Evolutionary conservation across 345 rosid species (phyloP).

Genomic region (Pistacia atlantica): DNA sequence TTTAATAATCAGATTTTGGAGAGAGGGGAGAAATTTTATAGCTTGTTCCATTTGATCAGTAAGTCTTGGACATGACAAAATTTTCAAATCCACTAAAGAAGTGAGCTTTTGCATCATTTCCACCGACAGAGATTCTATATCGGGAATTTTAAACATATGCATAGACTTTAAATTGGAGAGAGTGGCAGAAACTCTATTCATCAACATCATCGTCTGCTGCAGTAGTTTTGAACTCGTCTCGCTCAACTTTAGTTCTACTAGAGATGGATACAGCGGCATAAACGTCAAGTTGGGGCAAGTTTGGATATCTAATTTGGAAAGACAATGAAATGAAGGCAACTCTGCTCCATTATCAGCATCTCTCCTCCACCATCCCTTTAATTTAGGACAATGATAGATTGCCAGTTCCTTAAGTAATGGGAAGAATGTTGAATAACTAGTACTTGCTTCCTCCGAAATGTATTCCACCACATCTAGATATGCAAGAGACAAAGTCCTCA

Average conservation of each 20-base stretch:
- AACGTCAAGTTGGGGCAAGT: no score
- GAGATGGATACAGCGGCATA: no score
- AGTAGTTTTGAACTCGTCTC: not conserved
- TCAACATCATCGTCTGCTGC: not conserved
- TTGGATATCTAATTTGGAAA: no score
- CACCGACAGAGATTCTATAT: not conserved
- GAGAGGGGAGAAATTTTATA: no score
- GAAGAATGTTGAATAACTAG: not conserved
- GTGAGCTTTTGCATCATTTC: not conserved
- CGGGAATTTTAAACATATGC: not conserved
- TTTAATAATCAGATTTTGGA: no score
- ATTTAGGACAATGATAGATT: no score
- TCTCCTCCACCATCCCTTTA: conserved; percentile 5
- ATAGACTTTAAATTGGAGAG: conserved; percentile 12
- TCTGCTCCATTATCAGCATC: not conserved
- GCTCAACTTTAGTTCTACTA: not conserved
- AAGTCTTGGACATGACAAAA: no score
- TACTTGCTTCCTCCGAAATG: not conserved
- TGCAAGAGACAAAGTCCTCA: not conserved
- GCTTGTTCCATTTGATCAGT: no score
- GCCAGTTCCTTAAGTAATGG: not conserved
- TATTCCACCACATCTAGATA: not conserved
- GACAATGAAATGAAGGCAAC: not conserved
- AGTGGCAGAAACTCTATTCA: not conserved
- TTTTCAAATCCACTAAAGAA: no score